Conservation (phyloP, 2,329 filamentous ascomycete species). For the Arthroderma uncinatum region DNA sequence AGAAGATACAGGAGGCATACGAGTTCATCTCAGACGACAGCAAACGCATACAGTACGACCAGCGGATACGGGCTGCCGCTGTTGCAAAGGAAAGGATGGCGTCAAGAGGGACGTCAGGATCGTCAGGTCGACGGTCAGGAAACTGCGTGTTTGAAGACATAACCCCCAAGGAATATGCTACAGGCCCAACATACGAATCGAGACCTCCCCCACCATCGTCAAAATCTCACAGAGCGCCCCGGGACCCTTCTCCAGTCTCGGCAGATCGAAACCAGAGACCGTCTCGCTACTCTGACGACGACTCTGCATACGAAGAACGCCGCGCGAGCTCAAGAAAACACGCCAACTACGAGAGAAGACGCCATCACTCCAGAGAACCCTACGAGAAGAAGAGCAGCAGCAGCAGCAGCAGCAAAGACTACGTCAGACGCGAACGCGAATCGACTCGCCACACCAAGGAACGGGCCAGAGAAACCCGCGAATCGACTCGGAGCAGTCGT, state of each 20-base stretch:
- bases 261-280: constrained; percentile 34
- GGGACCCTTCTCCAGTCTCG: constrained; percentile 24
- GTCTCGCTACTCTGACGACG: constrained; percentile 28
- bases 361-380: constrained; percentile 18
- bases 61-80: constrained; percentile 36
- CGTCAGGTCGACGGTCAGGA: constrained; percentile 52
- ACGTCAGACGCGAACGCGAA: constrained; percentile 1
- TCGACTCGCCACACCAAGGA: constrained; percentile 27
- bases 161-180: constrained; percentile 34
- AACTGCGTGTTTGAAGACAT: constrained; percentile 21
- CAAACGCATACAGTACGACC: constrained; percentile 65
- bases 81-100: neutral
- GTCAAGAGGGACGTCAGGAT: constrained; percentile 34
- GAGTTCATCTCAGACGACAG: constrained; percentile 73
- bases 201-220: constrained; percentile 16
- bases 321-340: constrained; percentile 31
- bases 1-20: constrained; percentile 85
- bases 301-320: constrained; percentile 29
- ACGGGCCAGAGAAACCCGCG: constrained; percentile 17
- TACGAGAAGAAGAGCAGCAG: constrained; percentile 29
- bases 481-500: constrained; percentile 23
- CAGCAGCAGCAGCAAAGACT: constrained; percentile 16
- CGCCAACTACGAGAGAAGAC: constrained; percentile 27
- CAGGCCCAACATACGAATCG: constrained; percentile 11
- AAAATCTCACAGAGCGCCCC: constrained; percentile 17